Percentiles rank a stretch among this genome's conserved stretches.
phyloP scores from a whole-genome alignment of 2,329 filamentous ascomycete species.

The Penicillium hesseltinei region DNA sequence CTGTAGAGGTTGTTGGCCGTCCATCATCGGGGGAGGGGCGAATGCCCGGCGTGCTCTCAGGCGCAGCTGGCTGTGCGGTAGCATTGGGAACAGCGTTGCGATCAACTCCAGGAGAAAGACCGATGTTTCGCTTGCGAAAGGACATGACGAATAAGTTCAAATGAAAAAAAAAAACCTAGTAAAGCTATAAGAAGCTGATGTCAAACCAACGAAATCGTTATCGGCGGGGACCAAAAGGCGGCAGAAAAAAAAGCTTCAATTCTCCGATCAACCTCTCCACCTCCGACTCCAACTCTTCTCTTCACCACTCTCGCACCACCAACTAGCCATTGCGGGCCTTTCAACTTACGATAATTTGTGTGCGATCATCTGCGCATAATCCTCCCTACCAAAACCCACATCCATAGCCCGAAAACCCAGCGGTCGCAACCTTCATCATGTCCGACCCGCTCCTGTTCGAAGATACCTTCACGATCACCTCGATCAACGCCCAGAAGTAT shows the following conservation, averaged over 20 bases:
- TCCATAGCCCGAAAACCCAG: neutral
- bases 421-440: slow-evolving; percentile 51
- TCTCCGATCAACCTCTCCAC: slow-evolving; percentile 20
- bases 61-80: slow-evolving; percentile 28
- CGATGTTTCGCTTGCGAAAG: slow-evolving; percentile 66
- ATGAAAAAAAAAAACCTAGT: neutral
- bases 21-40: slow-evolving; percentile 88
- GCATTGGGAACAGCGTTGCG: slow-evolving; percentile 33
- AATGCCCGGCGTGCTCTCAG: slow-evolving; percentile 52
- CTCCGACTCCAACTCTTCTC: slow-evolving; percentile 17
- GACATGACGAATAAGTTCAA: slow-evolving; percentile 50
- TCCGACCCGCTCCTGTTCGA: slow-evolving; percentile 92
- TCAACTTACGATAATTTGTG: neutral
- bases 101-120: slow-evolving; percentile 46
- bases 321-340: slow-evolving; percentile 1
- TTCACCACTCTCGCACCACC: slow-evolving; percentile 1
- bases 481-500: slow-evolving; percentile 82
- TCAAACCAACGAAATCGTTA: slow-evolving; percentile 19
- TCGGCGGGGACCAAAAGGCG: slow-evolving; percentile 27
- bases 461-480: slow-evolving; percentile 80
- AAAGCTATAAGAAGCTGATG: neutral
- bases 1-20: slow-evolving; percentile 84
- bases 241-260: slow-evolving; percentile 31
- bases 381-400: neutral
- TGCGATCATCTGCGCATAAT: neutral